A percentile compares a stretch with the other conserved stretches of the same genome.
These are phyloP conservation scores for Agaricus sinodeliciosus DNA, from an alignment of 768 basidiomycete genomes.

Conservation along the genomic window DNA sequence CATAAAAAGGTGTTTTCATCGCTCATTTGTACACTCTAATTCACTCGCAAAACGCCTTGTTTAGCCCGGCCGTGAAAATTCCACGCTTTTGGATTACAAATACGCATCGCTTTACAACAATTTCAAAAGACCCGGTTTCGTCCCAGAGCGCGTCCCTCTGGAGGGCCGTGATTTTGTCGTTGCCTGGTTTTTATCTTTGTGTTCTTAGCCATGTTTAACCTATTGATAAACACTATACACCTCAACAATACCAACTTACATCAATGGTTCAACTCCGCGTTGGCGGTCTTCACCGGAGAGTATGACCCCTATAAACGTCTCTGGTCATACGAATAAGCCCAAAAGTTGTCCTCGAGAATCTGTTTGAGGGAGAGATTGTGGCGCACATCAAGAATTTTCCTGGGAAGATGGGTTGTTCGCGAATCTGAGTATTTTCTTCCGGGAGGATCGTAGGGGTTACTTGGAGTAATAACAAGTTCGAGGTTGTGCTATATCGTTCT, in stretches of 20 bases:
- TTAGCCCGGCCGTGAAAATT: neutral
- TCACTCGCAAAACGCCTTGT: too few relatives aligned
- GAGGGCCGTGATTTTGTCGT: neutral
- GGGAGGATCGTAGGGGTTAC: slow-evolving; percentile 66
- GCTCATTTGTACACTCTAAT: neutral
- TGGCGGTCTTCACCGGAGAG: slow-evolving; percentile 55
- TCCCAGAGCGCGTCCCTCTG: slow-evolving; percentile 1
- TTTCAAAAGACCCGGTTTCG: neutral
- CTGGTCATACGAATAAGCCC: slow-evolving; percentile 52
- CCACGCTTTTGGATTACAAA: neutral
- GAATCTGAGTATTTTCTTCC: slow-evolving; percentile 69
- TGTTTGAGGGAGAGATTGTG: slow-evolving; percentile 71
- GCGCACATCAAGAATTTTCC: slow-evolving; percentile 75
- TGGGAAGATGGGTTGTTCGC: slow-evolving; percentile 40
- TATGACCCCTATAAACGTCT: slow-evolving; percentile 50
- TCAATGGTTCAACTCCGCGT: slow-evolving; percentile 54
- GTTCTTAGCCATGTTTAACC: too few relatives aligned
- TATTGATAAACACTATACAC: too few relatives aligned
- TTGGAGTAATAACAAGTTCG: slow-evolving; percentile 90
- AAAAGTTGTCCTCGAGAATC: slow-evolving; percentile 49
- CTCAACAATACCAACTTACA: neutral
- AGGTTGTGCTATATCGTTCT: slow-evolving; percentile 41
- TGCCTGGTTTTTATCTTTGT: neutral
- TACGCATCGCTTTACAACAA: neutral
- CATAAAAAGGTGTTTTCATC: too few relatives aligned